A percentile compares a stretch with the other conserved stretches of the same genome.
Evolutionary conservation across 306 rosid species (phyloP).

Genomic region (Cicer arietinum): DNA sequence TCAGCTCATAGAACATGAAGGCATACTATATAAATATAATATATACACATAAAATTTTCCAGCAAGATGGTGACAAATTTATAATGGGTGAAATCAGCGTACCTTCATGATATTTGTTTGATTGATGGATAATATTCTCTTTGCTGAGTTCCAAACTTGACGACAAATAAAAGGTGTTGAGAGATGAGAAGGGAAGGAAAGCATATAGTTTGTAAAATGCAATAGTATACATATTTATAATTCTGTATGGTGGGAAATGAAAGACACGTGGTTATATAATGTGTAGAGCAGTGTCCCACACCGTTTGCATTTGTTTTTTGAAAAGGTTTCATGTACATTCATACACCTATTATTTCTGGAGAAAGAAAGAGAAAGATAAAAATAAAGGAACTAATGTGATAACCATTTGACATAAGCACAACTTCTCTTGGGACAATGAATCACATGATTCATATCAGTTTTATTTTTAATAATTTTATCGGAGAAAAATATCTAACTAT

Average conservation of each 20-base stretch:
- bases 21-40: too few relatives aligned
- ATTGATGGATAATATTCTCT: constrained; percentile 28
- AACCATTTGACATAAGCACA: neutral
- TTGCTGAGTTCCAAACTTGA: constrained; percentile 26
- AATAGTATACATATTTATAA: neutral
- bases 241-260: constrained; percentile 1
- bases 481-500: too few relatives aligned
- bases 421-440: neutral
- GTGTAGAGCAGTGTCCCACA: constrained; percentile 44
- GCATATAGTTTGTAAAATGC: neutral
- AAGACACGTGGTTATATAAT: constrained; percentile 45
- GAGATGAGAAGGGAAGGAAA: neutral
- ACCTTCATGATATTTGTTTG: constrained; percentile 39
- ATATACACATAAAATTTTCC: neutral
- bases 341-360: too few relatives aligned
- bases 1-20: neutral
- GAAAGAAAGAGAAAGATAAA: too few relatives aligned
- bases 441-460: too few relatives aligned
- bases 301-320: constrained; percentile 32
- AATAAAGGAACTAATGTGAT: too few relatives aligned
- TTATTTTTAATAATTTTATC: too few relatives aligned
- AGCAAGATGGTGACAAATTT: constrained; percentile 13
- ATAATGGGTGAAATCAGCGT: constrained; percentile 10
- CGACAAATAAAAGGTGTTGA: neutral
- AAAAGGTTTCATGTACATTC: too few relatives aligned